Conservation (phyloP, 768 basidiomycete species). For the Boletus pseudopeckii region DNA sequence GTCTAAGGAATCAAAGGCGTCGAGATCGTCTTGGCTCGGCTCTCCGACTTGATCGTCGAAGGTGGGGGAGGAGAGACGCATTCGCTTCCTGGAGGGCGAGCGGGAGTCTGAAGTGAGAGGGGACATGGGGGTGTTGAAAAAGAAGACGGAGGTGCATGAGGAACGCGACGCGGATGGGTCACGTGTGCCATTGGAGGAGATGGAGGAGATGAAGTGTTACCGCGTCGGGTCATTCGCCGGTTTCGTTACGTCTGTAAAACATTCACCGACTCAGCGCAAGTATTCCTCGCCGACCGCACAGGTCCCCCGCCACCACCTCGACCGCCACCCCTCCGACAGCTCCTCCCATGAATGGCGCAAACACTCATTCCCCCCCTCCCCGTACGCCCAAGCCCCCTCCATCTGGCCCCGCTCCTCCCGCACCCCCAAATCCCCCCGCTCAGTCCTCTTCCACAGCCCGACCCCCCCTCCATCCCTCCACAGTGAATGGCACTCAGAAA, state of each 20-base stretch:
- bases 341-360: constrained; percentile 45
- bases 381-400: constrained; percentile 49
- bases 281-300: constrained; percentile 24
- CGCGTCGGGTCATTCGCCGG: not conserved
- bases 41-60: constrained; percentile 53
- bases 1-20: constrained; percentile 53
- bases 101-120: not conserved
- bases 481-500: constrained; percentile 40
- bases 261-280: constrained; percentile 27
- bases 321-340: not conserved
- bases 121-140: not conserved
- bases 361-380: constrained; percentile 19
- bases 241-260: constrained; percentile 6
- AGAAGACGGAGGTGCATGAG: no score
- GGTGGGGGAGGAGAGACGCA: constrained; percentile 63
- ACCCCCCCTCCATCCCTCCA: constrained; percentile 47
- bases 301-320: constrained; percentile 15
- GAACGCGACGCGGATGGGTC: constrained; percentile 10
- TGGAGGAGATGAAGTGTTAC: not conserved
- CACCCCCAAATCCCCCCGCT: constrained; percentile 33
- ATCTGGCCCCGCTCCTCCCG: constrained; percentile 53
- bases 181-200: constrained; percentile 12
- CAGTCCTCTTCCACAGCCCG: constrained; percentile 34
- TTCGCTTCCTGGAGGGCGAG: constrained; percentile 52
- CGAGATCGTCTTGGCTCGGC: constrained; percentile 53